Percentiles rank a stretch among this genome's conserved stretches.
These are phyloP conservation scores for Paramecium bursaria DNA, from an alignment of 73 alveolate genomes.

Conservation along the genomic window DNA sequence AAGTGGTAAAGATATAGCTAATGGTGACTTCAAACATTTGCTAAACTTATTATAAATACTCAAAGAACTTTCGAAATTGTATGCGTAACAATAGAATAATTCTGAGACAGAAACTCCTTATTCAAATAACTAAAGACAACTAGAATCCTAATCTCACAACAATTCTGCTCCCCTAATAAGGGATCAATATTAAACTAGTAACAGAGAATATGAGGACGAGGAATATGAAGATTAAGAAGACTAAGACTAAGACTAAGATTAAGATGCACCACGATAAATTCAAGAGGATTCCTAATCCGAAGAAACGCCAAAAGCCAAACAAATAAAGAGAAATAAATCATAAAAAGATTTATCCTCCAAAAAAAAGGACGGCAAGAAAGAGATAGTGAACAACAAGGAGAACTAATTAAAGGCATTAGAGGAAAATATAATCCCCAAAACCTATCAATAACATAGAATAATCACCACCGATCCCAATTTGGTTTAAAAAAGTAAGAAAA, in stretches of 20 bases:
- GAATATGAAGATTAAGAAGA: neutral
- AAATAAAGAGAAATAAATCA: neutral
- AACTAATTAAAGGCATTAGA: conserved; percentile 23
- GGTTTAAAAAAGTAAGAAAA: neutral
- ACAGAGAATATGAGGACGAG: neutral
- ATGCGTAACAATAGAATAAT: conserved; percentile 6
- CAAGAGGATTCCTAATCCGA: neutral
- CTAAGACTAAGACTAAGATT: neutral
- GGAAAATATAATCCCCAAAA: conserved; percentile 1
- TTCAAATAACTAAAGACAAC: no score
- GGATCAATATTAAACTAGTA: neutral
- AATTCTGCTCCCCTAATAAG: neutral
- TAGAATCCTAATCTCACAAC: neutral
- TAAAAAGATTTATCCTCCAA: neutral
- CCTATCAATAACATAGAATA: conserved; percentile 46
- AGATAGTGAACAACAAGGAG: conserved; percentile 4
- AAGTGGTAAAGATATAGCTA: conserved; percentile 63
- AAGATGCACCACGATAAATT: neutral
- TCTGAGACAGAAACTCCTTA: no score
- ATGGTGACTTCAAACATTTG: conserved; percentile 65
- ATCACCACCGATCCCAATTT: conserved; percentile 67
- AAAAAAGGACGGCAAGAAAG: neutral
- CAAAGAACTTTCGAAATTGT: conserved; percentile 59
- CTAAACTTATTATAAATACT: conserved; percentile 61
- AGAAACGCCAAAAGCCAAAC: neutral